A percentile compares a stretch with the other conserved stretches of the same genome.
Evolutionary conservation across 2,329 filamentous ascomycete species (phyloP).

Genomic region (Cercospora beticola): DNA sequence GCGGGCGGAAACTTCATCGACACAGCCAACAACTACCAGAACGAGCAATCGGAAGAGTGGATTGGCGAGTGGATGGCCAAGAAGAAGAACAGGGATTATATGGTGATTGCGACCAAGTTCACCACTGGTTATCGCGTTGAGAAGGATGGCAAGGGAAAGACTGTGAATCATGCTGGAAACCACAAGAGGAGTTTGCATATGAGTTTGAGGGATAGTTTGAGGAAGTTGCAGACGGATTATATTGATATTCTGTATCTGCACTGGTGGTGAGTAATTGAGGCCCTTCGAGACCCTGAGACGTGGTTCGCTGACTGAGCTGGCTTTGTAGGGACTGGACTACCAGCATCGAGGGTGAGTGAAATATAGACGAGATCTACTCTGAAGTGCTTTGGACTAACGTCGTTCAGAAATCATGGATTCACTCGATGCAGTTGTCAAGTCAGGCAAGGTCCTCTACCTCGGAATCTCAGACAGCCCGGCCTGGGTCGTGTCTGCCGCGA

Average conservation of each 20-base stretch:
- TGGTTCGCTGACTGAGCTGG: background rate
- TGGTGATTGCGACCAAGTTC: conserved; percentile 46
- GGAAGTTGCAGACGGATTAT: conserved; percentile 65
- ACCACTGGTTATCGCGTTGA: conserved; percentile 34
- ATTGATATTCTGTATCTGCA: conserved; percentile 57
- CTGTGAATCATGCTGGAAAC: conserved; percentile 61
- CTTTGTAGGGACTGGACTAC: conserved; percentile 39
- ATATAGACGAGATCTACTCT: background rate
- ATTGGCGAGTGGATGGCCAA: conserved; percentile 48
- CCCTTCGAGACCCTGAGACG: background rate
- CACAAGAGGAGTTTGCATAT: conserved; percentile 61
- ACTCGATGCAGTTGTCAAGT: conserved; percentile 44
- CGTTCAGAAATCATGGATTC: conserved; percentile 44
- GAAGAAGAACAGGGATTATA: conserved; percentile 38
- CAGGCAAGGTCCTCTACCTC: conserved; percentile 48
- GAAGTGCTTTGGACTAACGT: background rate
- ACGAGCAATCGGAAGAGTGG: conserved; percentile 45
- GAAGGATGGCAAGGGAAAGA: conserved; percentile 52
- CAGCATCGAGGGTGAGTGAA: conserved; percentile 36
- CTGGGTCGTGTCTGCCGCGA: conserved; percentile 44
- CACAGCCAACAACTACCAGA: conserved; percentile 42
- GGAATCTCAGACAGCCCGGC: conserved; percentile 48
- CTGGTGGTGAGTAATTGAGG: conserved; percentile 35
- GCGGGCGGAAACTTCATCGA: conserved; percentile 39
- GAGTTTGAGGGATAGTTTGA: conserved; percentile 42